These are phyloP conservation scores for Ogataea allantospora DNA, from an alignment of 805 yeast genomes.

Conservation along the genomic window DNA sequence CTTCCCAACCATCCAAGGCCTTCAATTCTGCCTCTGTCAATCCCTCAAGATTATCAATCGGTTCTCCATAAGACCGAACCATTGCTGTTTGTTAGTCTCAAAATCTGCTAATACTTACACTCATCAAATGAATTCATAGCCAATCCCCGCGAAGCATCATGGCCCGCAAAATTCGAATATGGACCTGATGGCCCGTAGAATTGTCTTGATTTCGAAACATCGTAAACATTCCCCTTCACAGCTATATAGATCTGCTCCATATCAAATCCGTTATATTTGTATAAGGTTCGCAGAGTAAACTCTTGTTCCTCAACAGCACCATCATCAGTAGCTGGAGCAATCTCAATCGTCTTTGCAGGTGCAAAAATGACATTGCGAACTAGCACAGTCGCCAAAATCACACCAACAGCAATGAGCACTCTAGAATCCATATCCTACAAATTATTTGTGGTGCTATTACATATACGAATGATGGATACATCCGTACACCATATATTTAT, in stretches of 20 bases:
- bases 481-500: conserved; percentile 6
- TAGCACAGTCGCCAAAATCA: conserved; percentile 21
- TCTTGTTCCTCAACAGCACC: conserved; percentile 35
- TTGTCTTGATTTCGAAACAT: conserved; percentile 72
- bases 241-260: conserved; percentile 80
- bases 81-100: conserved; percentile 33
- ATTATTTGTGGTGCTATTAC: conserved; percentile 7
- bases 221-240: conserved; percentile 83
- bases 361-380: conserved; percentile 26
- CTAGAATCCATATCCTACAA: conserved; percentile 26
- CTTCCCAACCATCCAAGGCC: conserved; percentile 81
- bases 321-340: conserved; percentile 22
- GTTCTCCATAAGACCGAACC: conserved; percentile 68
- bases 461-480: conserved; percentile 1
- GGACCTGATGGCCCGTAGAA: conserved; percentile 98
- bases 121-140: conserved; percentile 84
- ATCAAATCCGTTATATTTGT: conserved; percentile 77
- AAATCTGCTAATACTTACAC: conserved; percentile 26
- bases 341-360: conserved; percentile 22
- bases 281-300: conserved; percentile 74
- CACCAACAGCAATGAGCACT: conserved; percentile 25
- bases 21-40: conserved; percentile 59
- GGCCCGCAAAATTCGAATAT: conserved; percentile 91
- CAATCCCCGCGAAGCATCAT: conserved; percentile 91
- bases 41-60: conserved; percentile 70